A percentile compares a stretch with the other conserved stretches of the same genome.
phyloP scores from a whole-genome alignment of 257 asterid genomes.

The Solanum gandarillasii region DNA sequence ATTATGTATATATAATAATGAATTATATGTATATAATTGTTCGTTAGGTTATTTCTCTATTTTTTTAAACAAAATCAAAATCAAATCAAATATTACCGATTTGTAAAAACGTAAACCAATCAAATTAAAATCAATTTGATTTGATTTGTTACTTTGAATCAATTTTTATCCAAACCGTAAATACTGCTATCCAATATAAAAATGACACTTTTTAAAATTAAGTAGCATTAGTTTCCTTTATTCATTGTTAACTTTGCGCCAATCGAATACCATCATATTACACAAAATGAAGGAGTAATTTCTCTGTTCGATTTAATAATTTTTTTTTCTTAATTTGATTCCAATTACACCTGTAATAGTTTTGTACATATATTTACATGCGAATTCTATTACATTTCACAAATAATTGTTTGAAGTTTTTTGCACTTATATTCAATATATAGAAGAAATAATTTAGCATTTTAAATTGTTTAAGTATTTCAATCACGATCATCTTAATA shows the following conservation, averaged over 20 bases:
- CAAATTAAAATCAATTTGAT: background rate
- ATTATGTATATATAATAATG: too few relatives aligned
- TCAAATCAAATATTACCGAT: too few relatives aligned
- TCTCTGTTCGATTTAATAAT: background rate
- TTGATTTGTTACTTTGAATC: background rate
- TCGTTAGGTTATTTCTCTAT: background rate
- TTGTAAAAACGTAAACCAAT: too few relatives aligned
- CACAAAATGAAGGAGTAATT: background rate
- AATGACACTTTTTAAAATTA: background rate
- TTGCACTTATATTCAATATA: background rate
- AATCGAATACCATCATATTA: background rate
- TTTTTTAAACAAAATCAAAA: background rate
- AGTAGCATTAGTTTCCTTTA: background rate
- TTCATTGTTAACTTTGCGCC: background rate
- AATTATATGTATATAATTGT: background rate
- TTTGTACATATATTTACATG: background rate
- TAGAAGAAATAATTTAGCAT: background rate
- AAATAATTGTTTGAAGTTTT: background rate
- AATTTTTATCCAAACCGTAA: background rate
- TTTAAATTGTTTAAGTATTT: background rate
- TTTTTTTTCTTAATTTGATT: background rate
- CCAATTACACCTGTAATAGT: background rate
- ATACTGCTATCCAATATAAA: background rate
- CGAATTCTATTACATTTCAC: background rate
- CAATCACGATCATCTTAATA: background rate